Evolutionary conservation across 345 rosid species (phyloP).

Genomic region (Eucalyptus sp.): DNA sequence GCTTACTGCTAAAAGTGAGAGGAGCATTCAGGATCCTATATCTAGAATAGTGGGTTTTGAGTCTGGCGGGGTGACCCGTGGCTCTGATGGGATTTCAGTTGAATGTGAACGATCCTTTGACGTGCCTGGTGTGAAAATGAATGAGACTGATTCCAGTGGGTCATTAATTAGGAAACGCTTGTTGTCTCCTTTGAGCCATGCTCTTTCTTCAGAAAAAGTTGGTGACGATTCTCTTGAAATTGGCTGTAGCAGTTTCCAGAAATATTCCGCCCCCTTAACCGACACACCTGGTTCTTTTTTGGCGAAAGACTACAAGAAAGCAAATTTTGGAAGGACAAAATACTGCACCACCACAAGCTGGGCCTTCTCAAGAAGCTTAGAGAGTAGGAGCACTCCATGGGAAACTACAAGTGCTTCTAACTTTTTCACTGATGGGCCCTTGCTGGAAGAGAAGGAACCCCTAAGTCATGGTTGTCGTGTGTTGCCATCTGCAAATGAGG

Average conservation of each 20-base stretch:
- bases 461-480: slow-evolving; percentile 7
- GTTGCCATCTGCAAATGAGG: slow-evolving; percentile 19
- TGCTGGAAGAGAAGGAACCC: slow-evolving; percentile 32
- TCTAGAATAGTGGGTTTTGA: slow-evolving; percentile 81
- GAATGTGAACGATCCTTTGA: slow-evolving; percentile 13
- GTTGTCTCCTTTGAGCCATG: slow-evolving; percentile 56
- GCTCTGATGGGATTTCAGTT: slow-evolving; percentile 17
- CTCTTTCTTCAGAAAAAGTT: slow-evolving; percentile 44
- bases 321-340: slow-evolving; percentile 31
- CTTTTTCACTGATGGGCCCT: slow-evolving; percentile 66
- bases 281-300: slow-evolving; percentile 11
- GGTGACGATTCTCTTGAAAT: slow-evolving; percentile 47
- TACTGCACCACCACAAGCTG: slow-evolving; percentile 16
- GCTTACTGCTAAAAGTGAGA: slow-evolving; percentile 15
- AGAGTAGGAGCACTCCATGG: slow-evolving; percentile 14
- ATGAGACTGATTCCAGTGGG: slow-evolving; percentile 36
- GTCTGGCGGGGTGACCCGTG: slow-evolving; percentile 20
- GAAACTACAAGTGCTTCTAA: slow-evolving; percentile 22
- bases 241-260: slow-evolving; percentile 27
- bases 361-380: slow-evolving; percentile 34
- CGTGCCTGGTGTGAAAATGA: slow-evolving; percentile 8
- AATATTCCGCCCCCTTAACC: slow-evolving; percentile 11
- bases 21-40: slow-evolving; percentile 27
- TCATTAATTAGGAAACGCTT: slow-evolving; percentile 59
- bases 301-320: slow-evolving; percentile 45